Conservation (phyloP, 768 basidiomycete genomes). For the Agaricus sinodeliciosus region DNA sequence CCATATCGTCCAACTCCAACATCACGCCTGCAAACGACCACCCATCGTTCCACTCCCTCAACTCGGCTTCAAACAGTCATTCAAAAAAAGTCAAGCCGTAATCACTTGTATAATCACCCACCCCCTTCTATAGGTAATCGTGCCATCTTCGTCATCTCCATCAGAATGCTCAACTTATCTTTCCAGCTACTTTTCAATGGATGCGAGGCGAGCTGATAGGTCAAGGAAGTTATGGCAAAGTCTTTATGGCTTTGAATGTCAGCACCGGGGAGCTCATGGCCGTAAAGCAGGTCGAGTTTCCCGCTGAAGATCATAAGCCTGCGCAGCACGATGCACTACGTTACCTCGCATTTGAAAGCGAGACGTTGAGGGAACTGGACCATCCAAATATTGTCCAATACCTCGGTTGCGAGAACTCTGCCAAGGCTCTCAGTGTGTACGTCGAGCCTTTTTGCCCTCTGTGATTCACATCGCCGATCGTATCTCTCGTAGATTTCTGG, state of each 20-base stretch:
- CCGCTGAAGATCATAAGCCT: slow-evolving; percentile 59
- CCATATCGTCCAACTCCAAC: slow-evolving; percentile 2
- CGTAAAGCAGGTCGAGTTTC: slow-evolving; percentile 93
- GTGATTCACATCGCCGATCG: not conserved
- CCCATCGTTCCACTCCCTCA: not conserved
- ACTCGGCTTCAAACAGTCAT: not conserved
- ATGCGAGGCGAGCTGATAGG: slow-evolving; percentile 90
- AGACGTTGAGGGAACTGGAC: slow-evolving; percentile 80
- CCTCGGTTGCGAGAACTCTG: slow-evolving; percentile 79
- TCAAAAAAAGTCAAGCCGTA: not conserved
- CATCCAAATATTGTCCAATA: slow-evolving; percentile 92
- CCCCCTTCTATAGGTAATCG: slow-evolving; percentile 2
- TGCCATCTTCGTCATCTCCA: not conserved
- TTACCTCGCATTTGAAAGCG: slow-evolving; percentile 80
- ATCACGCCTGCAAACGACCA: not conserved
- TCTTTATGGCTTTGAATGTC: slow-evolving; percentile 87
- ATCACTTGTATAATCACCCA: not conserved
- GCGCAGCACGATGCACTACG: slow-evolving; percentile 66
- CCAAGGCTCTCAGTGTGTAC: slow-evolving; percentile 72
- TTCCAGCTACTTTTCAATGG: slow-evolving; percentile 74
- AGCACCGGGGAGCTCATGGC: slow-evolving; percentile 91
- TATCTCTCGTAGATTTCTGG: slow-evolving; percentile 62
- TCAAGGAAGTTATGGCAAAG: slow-evolving; percentile 88
- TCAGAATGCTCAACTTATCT: not conserved
- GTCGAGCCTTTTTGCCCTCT: slow-evolving; percentile 16